Evolutionary conservation across 768 basidiomycete species (phyloP).

Genomic region (Pleurotus tuber-regium): DNA sequence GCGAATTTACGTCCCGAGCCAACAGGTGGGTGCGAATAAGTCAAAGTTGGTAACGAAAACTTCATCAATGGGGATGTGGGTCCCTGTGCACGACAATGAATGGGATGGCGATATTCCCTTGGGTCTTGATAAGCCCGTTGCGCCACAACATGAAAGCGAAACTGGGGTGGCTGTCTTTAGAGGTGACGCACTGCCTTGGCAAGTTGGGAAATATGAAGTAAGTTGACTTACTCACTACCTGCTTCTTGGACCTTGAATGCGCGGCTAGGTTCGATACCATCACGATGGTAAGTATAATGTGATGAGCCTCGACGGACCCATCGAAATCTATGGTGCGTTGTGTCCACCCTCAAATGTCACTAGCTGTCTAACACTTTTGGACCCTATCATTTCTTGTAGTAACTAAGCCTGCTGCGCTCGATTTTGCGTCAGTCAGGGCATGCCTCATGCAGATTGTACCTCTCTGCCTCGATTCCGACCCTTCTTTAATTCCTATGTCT

Average conservation of each 20-base stretch:
- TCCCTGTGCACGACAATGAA: conserved; percentile 86
- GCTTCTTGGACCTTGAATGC: neutral
- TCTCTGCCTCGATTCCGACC: conserved; percentile 85
- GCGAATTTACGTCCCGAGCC: conserved; percentile 10
- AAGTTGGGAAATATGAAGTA: conserved; percentile 84
- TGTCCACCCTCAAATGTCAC: neutral
- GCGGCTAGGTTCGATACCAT: conserved; percentile 75
- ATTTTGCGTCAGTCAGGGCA: conserved; percentile 62
- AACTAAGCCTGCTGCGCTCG: conserved; percentile 60
- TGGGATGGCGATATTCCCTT: conserved; percentile 88
- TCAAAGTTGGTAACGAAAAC: conserved; percentile 80
- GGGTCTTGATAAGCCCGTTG: conserved; percentile 36
- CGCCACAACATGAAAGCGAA: conserved; percentile 39
- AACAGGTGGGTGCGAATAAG: conserved; percentile 83
- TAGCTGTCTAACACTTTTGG: conserved; percentile 10
- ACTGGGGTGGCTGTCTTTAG: conserved; percentile 73
- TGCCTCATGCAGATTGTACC: conserved; percentile 77
- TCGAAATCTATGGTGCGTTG: conserved; percentile 83
- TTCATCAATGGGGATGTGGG: conserved; percentile 88
- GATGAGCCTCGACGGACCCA: conserved; percentile 77
- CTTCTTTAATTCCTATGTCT: conserved; percentile 72
- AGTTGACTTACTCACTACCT: conserved; percentile 14
- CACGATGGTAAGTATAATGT: conserved; percentile 98
- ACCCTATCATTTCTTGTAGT: conserved; percentile 42
- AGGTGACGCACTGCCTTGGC: conserved; percentile 82